Percentiles rank a stretch among this genome's conserved stretches.
Conservation (phyloP, 1,284 basidiomycete species). For the Afroboletus lepidellus region DNA sequence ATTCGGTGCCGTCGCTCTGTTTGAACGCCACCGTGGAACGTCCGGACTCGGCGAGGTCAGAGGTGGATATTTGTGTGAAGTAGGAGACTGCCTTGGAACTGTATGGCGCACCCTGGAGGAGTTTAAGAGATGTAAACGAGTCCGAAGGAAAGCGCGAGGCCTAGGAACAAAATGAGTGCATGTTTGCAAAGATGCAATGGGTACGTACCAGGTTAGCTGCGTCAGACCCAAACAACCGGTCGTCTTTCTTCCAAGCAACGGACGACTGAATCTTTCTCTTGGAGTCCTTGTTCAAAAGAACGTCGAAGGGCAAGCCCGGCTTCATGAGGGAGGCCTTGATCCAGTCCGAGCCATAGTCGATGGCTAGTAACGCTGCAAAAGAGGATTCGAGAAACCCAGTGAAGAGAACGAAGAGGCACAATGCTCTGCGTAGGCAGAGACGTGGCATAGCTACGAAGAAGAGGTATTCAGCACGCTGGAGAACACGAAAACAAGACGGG, state of each 20-base stretch:
- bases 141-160: conserved; percentile 89
- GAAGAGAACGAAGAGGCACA: conserved; percentile 28
- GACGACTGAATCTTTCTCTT: conserved; percentile 93
- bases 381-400: conserved; percentile 25
- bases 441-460: conserved; percentile 16
- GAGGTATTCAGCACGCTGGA: conserved; percentile 15
- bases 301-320: conserved; percentile 94
- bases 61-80: conserved; percentile 64
- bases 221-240: conserved; percentile 87
- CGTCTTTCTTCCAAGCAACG: conserved; percentile 85
- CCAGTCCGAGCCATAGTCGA: conserved; percentile 95
- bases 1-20: conserved; percentile 63
- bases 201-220: conserved; percentile 81
- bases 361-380: conserved; percentile 70
- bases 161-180: conserved; percentile 40
- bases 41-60: conserved; percentile 55
- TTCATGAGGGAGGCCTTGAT: conserved; percentile 97
- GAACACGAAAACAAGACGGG: conserved; percentile 11
- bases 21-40: conserved; percentile 60
- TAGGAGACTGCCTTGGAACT: conserved; percentile 62
- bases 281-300: conserved; percentile 93
- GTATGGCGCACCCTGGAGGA: conserved; percentile 76
- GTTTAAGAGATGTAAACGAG: conserved; percentile 86
- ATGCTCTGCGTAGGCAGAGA: conserved; percentile 30
- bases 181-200: background rate